Percentiles rank a stretch among this genome's conserved stretches.
These are phyloP conservation scores for Clitocybe nebularis DNA, from an alignment of 1,284 basidiomycete genomes.

Conservation along the genomic window DNA sequence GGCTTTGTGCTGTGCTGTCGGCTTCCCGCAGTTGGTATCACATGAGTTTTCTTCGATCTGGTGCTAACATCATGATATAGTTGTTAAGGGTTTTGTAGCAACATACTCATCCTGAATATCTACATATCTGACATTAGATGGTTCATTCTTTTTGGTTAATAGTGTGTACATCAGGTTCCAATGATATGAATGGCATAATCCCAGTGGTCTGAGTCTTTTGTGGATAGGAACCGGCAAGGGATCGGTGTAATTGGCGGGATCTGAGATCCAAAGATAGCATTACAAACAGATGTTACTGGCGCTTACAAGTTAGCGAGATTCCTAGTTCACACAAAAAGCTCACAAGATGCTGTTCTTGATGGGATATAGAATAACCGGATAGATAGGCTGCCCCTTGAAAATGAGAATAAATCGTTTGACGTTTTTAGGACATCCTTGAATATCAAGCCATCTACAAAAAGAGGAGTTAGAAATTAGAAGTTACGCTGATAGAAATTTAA, in stretches of 20 bases:
- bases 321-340: slow-evolving; percentile 7
- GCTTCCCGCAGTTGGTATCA: background rate
- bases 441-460: slow-evolving; percentile 11
- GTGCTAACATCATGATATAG: too few relatives aligned
- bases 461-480: background rate
- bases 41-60: slow-evolving; percentile 2
- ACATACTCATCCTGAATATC: too few relatives aligned
- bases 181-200: slow-evolving; percentile 53
- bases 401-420: slow-evolving; percentile 6
- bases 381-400: slow-evolving; percentile 28
- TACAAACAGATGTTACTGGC: slow-evolving; percentile 18
- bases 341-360: slow-evolving; percentile 20
- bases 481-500: background rate
- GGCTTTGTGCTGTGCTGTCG: slow-evolving; percentile 1
- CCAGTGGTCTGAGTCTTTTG: slow-evolving; percentile 44
- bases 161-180: slow-evolving; percentile 11
- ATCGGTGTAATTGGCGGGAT: slow-evolving; percentile 48
- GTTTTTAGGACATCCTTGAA: slow-evolving; percentile 7
- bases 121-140: too few relatives aligned
- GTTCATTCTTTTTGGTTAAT: slow-evolving; percentile 1
- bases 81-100: too few relatives aligned
- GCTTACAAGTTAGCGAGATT: background rate
- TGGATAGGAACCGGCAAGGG: slow-evolving; percentile 50
- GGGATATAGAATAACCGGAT: slow-evolving; percentile 43
- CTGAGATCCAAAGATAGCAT: slow-evolving; percentile 19